Percentiles rank a stretch among this genome's conserved stretches.
phyloP scores from a whole-genome alignment of 129 eudicot genomes.

The Arctium lappa region DNA sequence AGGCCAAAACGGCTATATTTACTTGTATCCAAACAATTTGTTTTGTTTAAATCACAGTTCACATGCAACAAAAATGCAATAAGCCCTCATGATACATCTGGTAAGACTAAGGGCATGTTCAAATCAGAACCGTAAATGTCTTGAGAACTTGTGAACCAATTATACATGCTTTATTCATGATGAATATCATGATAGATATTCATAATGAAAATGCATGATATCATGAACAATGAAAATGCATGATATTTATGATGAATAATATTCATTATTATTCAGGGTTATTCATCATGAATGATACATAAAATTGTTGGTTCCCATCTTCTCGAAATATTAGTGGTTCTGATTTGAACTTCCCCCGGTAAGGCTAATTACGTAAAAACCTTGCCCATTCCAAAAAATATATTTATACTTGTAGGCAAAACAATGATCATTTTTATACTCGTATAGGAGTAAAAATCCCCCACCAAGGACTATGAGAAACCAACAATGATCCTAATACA shows the following conservation, averaged over 20 bases:
- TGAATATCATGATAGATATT: background rate
- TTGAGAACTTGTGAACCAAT: background rate
- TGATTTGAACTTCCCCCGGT: background rate
- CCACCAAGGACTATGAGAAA: background rate
- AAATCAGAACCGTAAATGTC: background rate
- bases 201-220: background rate
- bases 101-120: background rate
- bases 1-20: background rate
- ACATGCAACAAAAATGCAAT: background rate
- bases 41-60: background rate
- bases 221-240: too few relatives aligned
- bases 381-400: background rate
- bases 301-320: background rate
- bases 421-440: background rate
- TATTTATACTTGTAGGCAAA: background rate
- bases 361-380: background rate
- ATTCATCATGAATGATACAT: background rate
- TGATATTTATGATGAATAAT: background rate
- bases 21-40: background rate
- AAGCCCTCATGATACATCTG: background rate
- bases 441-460: background rate
- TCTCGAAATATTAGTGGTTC: background rate
- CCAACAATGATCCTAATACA: background rate
- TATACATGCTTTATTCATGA: background rate
- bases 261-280: background rate